Conservation (phyloP, 2,329 filamentous ascomycete species). For the Teratosphaeriaceae sp. region DNA sequence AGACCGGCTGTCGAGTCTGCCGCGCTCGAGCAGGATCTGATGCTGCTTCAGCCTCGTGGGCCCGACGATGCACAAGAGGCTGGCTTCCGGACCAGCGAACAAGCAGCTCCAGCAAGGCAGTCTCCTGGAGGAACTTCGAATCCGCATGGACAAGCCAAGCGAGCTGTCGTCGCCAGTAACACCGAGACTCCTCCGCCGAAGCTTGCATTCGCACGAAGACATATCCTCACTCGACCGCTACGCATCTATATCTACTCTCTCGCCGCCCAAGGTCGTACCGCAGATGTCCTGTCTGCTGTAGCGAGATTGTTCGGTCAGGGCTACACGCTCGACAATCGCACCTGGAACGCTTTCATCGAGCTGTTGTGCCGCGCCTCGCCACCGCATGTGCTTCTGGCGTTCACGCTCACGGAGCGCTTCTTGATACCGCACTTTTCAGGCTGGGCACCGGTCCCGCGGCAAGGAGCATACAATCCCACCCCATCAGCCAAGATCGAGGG, state of each 20-base stretch:
- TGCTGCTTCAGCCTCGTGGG: slow-evolving; percentile 2
- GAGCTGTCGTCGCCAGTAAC: not conserved
- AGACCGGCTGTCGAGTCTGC: slow-evolving; percentile 1
- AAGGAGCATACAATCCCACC: slow-evolving; percentile 15
- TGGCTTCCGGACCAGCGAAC: slow-evolving; percentile 4
- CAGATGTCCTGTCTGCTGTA: slow-evolving; percentile 38
- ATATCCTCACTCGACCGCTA: slow-evolving; percentile 39
- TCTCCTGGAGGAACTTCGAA: not conserved
- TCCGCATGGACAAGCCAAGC: not conserved
- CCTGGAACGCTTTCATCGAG: slow-evolving; percentile 75
- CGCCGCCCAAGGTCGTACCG: slow-evolving; percentile 43
- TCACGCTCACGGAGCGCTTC: slow-evolving; percentile 64
- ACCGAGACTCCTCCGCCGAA: not conserved
- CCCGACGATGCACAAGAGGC: slow-evolving; percentile 7
- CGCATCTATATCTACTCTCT: slow-evolving; percentile 49
- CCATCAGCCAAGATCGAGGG: slow-evolving; percentile 17
- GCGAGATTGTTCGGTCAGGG: slow-evolving; percentile 55
- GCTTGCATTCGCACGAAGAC: slow-evolving; percentile 6
- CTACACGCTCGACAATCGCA: slow-evolving; percentile 66
- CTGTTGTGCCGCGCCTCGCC: slow-evolving; percentile 52
- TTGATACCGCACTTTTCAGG: slow-evolving; percentile 76
- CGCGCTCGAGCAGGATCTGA: slow-evolving; percentile 1
- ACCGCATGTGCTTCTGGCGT: slow-evolving; percentile 57
- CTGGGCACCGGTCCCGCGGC: slow-evolving; percentile 45
- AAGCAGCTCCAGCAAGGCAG: not conserved